A percentile compares a stretch with the other conserved stretches of the same genome.
Evolutionary conservation across 768 basidiomycete genomes (phyloP).

Genomic region (Daedaleopsis sinensis): DNA sequence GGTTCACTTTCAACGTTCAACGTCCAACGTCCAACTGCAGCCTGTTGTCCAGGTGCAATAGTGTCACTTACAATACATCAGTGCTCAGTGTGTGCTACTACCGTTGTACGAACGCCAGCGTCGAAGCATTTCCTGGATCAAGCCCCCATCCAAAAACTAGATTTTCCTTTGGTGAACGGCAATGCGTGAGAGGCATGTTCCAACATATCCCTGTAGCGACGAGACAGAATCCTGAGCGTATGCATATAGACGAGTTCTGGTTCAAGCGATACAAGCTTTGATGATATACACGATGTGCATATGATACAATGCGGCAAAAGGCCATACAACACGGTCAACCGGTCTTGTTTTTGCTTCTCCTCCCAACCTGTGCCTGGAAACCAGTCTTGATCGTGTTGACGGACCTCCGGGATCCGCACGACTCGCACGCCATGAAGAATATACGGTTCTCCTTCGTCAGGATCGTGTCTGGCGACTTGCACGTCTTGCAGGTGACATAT

Average conservation of each 20-base stretch:
- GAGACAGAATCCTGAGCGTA: not conserved
- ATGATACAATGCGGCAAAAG: slow-evolving; percentile 16
- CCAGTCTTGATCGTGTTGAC: slow-evolving; percentile 98
- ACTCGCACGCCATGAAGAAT: slow-evolving; percentile 96
- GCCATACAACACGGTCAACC: slow-evolving; percentile 39
- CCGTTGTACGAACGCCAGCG: too few species aligned
- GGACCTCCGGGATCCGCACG: slow-evolving; percentile 87
- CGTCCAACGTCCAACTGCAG: too few species aligned
- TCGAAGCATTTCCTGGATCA: too few species aligned
- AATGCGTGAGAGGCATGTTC: not conserved
- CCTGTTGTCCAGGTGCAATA: too few species aligned
- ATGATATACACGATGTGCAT: slow-evolving; percentile 14
- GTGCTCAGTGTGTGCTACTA: too few species aligned
- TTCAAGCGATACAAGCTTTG: slow-evolving; percentile 18
- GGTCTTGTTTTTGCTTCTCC: slow-evolving; percentile 81
- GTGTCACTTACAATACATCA: too few species aligned
- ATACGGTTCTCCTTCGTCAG: slow-evolving; percentile 98
- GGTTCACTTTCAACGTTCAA: too few species aligned
- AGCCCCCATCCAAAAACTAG: too few species aligned
- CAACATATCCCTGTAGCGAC: not conserved
- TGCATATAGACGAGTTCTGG: not conserved
- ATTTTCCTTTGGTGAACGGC: too few species aligned
- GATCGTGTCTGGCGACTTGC: slow-evolving; percentile 97
- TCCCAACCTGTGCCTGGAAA: slow-evolving; percentile 95
- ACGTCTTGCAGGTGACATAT: slow-evolving; percentile 99